Evolutionary conservation across 495 filamentous ascomycete species (phyloP).

Genomic region (Penicillium ucsense): DNA sequence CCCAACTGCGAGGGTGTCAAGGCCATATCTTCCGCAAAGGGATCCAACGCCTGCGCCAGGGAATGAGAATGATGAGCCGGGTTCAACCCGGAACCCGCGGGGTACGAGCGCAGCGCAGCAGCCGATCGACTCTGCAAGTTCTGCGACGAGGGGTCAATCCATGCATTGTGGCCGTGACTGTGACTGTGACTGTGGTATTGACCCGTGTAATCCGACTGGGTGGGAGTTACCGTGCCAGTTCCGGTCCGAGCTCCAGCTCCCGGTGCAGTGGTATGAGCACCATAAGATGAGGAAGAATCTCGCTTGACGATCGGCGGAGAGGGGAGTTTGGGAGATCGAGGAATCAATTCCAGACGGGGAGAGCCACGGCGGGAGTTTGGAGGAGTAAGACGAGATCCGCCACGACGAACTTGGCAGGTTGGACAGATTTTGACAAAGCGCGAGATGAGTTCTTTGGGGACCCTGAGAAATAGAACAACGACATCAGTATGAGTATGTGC

Average conservation of each 20-base stretch:
- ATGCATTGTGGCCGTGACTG: constrained; percentile 7
- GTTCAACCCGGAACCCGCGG: too few relatives aligned
- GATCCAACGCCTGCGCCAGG: constrained; percentile 21
- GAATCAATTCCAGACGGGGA: constrained; percentile 26
- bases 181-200: constrained; percentile 12
- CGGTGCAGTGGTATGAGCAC: constrained; percentile 5
- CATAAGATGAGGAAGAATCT: constrained; percentile 24
- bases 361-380: constrained; percentile 36
- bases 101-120: too few relatives aligned
- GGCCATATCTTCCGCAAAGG: constrained; percentile 24
- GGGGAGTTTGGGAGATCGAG: constrained; percentile 33
- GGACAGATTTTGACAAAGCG: constrained; percentile 49
- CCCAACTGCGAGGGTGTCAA: constrained; percentile 23
- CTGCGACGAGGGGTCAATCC: constrained; percentile 18
- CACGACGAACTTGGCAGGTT: constrained; percentile 39
- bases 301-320: constrained; percentile 30
- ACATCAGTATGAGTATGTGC: not conserved
- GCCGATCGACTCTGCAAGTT: constrained; percentile 14
- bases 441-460: constrained; percentile 49
- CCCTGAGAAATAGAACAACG: constrained; percentile 23
- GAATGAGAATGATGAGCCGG: constrained; percentile 12
- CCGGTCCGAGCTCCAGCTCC: too few relatives aligned
- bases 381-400: constrained; percentile 35
- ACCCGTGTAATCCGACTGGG: constrained; percentile 25
- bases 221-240: constrained; percentile 8